Conservation (phyloP, 306 rosid genomes). For the Quercus engelmannii region DNA sequence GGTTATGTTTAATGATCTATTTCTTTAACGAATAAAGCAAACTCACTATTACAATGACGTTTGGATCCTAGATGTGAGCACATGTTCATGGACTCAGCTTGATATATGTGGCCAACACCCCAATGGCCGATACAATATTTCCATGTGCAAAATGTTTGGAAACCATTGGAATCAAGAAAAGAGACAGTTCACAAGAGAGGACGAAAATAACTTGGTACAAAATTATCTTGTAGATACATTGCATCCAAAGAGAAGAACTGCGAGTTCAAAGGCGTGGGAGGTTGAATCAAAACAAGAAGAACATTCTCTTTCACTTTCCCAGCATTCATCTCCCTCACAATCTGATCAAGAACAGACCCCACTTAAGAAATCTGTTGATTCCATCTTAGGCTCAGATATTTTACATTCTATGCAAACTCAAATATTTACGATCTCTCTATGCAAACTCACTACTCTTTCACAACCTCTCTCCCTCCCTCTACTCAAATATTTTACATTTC, state of each 20-base stretch:
- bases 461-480: too few species aligned
- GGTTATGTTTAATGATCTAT: too few species aligned
- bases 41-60: constrained; percentile 67
- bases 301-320: constrained; percentile 85
- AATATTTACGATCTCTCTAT: too few species aligned
- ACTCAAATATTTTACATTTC: too few species aligned
- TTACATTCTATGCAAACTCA: too few species aligned
- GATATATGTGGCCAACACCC: constrained; percentile 69
- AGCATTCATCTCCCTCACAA: constrained; percentile 79
- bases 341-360: constrained; percentile 84
- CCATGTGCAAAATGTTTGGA: constrained; percentile 76
- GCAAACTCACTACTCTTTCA: too few species aligned
- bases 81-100: constrained; percentile 77
- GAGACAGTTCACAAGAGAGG: constrained; percentile 29
- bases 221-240: constrained; percentile 41
- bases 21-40: too few species aligned
- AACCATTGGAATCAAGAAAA: constrained; percentile 64
- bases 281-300: constrained; percentile 88
- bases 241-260: constrained; percentile 78
- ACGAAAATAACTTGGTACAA: constrained; percentile 46
- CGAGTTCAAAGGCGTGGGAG: constrained; percentile 51
- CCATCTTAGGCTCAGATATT: constrained; percentile 32
- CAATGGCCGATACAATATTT: constrained; percentile 51
- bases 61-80: constrained; percentile 77
- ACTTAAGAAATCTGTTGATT: constrained; percentile 31